Evolutionary conservation across 2,329 filamentous ascomycete species (phyloP).

Genomic region (Fusarium burgessii): DNA sequence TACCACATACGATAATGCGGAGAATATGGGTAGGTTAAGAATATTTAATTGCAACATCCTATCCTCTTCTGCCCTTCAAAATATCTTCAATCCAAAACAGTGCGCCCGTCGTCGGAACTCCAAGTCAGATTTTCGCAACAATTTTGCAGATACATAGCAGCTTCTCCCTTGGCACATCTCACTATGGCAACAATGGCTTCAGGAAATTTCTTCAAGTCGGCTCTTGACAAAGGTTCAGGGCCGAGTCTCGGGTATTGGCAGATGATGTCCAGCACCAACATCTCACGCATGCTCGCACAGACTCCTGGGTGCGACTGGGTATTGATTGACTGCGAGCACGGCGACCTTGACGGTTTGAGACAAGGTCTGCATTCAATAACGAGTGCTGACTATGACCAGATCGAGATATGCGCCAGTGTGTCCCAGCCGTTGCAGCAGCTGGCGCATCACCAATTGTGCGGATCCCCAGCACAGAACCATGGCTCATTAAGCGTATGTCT

Average conservation of each 20-base stretch:
- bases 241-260: constrained; percentile 21
- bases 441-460: constrained; percentile 26
- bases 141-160: rapidly evolving
- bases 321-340: constrained; percentile 17
- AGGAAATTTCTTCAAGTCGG: constrained; percentile 8
- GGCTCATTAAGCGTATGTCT: constrained; percentile 11
- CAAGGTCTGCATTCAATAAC: rapidly evolving
- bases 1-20: rapidly evolving
- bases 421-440: constrained; percentile 22
- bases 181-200: constrained; percentile 1
- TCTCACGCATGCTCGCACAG: constrained; percentile 20
- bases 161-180: rapidly evolving
- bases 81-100: not conserved
- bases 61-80: not conserved
- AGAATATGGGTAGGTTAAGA: rapidly evolving
- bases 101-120: rapidly evolving
- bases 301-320: constrained; percentile 18
- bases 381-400: not conserved
- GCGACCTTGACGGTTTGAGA: constrained; percentile 8
- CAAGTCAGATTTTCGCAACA: not conserved
- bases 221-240: constrained; percentile 3
- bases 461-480: constrained; percentile 19
- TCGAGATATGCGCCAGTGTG: constrained; percentile 14
- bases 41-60: not conserved
- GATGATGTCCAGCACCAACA: constrained; percentile 19